A percentile compares a stretch with the other conserved stretches of the same genome.
Evolutionary conservation across 352 stramenopile species (phyloP).

Genomic region (Globisporangium perplexum): DNA sequence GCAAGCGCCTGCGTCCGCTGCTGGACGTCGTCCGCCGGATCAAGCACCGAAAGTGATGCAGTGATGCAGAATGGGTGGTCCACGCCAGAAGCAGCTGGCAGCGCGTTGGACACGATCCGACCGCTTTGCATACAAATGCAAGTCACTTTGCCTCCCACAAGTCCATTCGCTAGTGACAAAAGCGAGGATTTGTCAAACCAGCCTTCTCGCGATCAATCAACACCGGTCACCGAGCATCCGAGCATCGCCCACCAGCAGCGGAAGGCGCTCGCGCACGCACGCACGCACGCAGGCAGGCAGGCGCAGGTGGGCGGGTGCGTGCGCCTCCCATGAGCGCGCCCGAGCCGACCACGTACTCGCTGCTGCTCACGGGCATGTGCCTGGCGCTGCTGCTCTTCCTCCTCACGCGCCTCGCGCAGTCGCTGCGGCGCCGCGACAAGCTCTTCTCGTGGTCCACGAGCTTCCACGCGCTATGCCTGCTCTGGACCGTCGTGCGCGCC

Average conservation of each 20-base stretch:
- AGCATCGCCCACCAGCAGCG: too few relatives aligned
- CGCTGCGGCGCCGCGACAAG: constrained; percentile 80
- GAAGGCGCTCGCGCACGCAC: too few relatives aligned
- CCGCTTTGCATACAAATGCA: not conserved
- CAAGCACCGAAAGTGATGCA: constrained; percentile 14
- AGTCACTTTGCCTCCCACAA: not conserved
- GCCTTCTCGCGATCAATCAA: too few relatives aligned
- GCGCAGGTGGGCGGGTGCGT: not conserved
- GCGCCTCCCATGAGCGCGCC: constrained; percentile 23
- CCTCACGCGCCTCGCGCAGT: constrained; percentile 53
- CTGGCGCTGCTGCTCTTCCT: constrained; percentile 68
- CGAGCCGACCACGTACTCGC: constrained; percentile 64
- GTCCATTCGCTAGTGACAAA: constrained; percentile 1
- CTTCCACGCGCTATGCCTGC: constrained; percentile 74
- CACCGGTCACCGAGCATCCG: too few relatives aligned
- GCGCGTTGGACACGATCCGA: not conserved
- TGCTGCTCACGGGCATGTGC: constrained; percentile 77
- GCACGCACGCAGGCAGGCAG: too few relatives aligned
- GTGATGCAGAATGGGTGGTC: constrained; percentile 5
- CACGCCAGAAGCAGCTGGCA: not conserved
- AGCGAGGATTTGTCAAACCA: not conserved
- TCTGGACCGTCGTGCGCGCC: constrained; percentile 77
- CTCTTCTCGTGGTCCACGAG: constrained; percentile 77
- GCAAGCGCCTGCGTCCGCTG: constrained; percentile 68
- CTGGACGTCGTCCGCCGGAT: constrained; percentile 48